Evolutionary conservation across 2,329 filamentous ascomycete species (phyloP), one percentile per base, ranked within the genome.

Genomic region (Davidsoniella neocaledoniae): DNA sequence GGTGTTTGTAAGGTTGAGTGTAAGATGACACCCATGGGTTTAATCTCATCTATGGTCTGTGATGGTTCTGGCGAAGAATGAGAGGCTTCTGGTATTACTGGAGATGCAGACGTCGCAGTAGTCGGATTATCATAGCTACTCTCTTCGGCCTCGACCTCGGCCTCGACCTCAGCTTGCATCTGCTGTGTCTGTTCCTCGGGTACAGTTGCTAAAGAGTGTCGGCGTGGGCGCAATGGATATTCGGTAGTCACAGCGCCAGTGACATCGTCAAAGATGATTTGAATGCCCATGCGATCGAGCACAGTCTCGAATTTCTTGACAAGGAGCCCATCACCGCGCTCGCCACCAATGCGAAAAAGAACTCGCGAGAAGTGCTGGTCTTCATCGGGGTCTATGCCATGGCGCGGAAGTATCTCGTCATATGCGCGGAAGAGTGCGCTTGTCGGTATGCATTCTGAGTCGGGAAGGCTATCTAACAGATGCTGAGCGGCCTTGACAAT

Each of bases 401-500:
- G 69, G 55, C 77, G 69, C 4, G 75, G 76, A n/a, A 94, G 73
- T 40, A 88, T 72, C 50, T 76, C 71, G 59, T 91, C 82, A 61
- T 93, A 93, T 26, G 86, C 85, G 48, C 74, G 72, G 64, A 93
- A 93, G 16, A 94, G 73, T 8, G 86, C 85, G 59, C 79, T 79
- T 52, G 82, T 86, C 3, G 84, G 80, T 19, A 83, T 70, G 50
- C 75, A 73, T 57, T 82, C 75, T 45, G 72, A 72, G 51, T 79
- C 74, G 1, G 76, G 68, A 2, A 76, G 66, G 9, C 64, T 64
- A 43, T 74, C 67, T 48, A 77, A 70, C 26, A 83, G 71, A 39
- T 74, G 68, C 64, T 88, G 77, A 41, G 85, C 87, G 57, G 74
- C 72, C 54, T 71, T 68, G 58, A 93, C 79, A 58, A 94, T 84